Base-by-base conservation (phyloP, 306 rosid genomes). In the Elaeagnus macrophylla region DNA sequence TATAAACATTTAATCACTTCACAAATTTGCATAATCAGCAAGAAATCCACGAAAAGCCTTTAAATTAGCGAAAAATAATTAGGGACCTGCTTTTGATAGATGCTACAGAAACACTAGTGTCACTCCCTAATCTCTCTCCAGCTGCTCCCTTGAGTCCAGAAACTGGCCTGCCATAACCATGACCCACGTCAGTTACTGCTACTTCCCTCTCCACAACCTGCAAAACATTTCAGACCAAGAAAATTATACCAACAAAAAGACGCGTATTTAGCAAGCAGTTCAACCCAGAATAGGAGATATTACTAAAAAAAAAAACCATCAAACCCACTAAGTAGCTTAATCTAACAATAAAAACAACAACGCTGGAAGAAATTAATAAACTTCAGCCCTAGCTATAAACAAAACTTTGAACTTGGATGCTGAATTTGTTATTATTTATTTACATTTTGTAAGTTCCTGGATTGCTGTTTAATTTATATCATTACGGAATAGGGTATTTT, bases 201-300 rank as follows among this genome's bases (percentile, higher is more conserved):
- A 67, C 79, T 39, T 80, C 77, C 65, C 85, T 66, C 77, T 82
- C 72, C 12, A 76, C 85, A 53, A 79, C 81, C 89, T 79, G 64
- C 52, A 56, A 56, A 71, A 25, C 32, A 13, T 32, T 45, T 15
- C 44, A 60, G 19, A 6, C 19, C 55, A n/a, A 55, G 3, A 35
- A 20, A 67, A 16, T 5, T 13, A 8, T 32, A 1, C 32, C 6
- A 46, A 16, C 42, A 20, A 0, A 57, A 19, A 57, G 39, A 43
- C 25, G 12, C 62, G 55, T 16, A 55, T 36, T n/a, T 8, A 48
- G 39, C 20, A 43, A 41, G 32, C 32, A 25, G 32, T 25, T 25
- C 32, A 25, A 25, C 32, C 32, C 32, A 25, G 32, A 0, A 25
- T 1, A 25, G 4, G 32, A 25, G 32, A 25, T 25, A 25, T 25